A percentile compares a stretch with the other conserved stretches of the same genome.
phyloP scores from a whole-genome alignment of 495 filamentous ascomycete genomes.

The Monascus purpureus region DNA sequence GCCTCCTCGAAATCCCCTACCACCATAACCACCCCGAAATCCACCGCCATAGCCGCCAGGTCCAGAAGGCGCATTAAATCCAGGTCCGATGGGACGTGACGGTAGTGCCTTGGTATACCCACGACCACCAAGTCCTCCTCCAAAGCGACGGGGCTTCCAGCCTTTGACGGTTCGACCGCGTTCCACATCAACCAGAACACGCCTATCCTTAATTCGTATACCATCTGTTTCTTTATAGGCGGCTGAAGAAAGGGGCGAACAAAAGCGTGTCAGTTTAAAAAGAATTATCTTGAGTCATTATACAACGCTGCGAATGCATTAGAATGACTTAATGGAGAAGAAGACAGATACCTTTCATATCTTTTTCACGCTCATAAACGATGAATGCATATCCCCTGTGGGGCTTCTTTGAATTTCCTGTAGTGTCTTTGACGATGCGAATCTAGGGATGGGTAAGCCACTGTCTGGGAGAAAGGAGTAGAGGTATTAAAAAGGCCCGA shows the following conservation, averaged over 20 bases:
- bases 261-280: constrained; percentile 1
- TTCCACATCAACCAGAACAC: constrained; percentile 90
- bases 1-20: constrained; percentile 41
- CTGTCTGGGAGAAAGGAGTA: no score
- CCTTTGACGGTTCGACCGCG: constrained; percentile 87
- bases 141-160: constrained; percentile 86
- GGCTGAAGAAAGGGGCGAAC: constrained; percentile 29
- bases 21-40: constrained; percentile 45
- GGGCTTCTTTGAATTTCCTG: constrained; percentile 66
- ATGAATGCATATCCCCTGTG: constrained; percentile 93
- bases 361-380: constrained; percentile 92
- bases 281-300: neutral
- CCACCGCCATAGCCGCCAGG: constrained; percentile 55
- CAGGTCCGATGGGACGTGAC: constrained; percentile 50
- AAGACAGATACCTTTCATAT: constrained; percentile 85
- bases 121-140: constrained; percentile 83
- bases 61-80: constrained; percentile 47
- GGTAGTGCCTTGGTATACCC: constrained; percentile 79
- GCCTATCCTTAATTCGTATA: constrained; percentile 81
- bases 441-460: constrained; percentile 43
- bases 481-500: neutral
- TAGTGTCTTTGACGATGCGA: constrained; percentile 60
- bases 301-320: neutral
- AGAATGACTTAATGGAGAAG: no score
- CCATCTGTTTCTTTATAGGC: constrained; percentile 83